Conservation (phyloP, 2,329 filamentous ascomycete species). For the Pestalotiopsis sp. region DNA sequence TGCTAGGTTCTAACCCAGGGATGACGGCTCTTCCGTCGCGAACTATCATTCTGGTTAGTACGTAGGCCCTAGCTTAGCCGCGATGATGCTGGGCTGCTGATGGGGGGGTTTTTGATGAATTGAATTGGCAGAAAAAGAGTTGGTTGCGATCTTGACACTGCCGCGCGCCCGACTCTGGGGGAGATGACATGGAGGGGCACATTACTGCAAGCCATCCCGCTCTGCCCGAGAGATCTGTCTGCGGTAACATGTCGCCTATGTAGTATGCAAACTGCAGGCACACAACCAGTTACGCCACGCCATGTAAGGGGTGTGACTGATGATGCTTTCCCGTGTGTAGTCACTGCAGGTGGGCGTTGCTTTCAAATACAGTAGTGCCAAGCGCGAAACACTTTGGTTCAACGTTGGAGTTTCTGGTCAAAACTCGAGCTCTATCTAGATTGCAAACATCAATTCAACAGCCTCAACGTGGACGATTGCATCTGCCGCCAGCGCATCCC, state of each 20-base stretch:
- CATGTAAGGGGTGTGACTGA: not conserved
- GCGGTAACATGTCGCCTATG: not conserved
- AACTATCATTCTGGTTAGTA: not conserved
- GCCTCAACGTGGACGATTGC: conserved; percentile 2
- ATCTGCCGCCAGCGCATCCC: not conserved
- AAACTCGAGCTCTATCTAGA: not conserved
- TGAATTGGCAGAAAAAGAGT: not conserved
- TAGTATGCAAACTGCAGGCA: not conserved
- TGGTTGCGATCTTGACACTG: not conserved
- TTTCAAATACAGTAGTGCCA: not conserved
- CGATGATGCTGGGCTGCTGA: not conserved
- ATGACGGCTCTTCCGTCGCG: not conserved
- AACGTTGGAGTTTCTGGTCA: not conserved
- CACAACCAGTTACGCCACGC: not conserved
- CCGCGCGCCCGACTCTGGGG: conserved; percentile 5
- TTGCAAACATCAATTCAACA: not conserved
- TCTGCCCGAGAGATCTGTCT: not conserved
- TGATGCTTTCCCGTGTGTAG: not conserved
- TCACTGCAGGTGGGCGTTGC: not conserved
- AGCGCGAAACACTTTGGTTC: not conserved
- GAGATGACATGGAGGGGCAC: conserved; percentile 1
- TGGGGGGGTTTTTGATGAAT: not conserved
- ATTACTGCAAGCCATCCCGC: not conserved
- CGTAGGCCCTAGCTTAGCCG: not conserved
- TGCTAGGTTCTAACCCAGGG: not conserved